Base-by-base conservation (phyloP, 2,329 filamentous ascomycete species). In the Hymenoscyphus scutula region DNA sequence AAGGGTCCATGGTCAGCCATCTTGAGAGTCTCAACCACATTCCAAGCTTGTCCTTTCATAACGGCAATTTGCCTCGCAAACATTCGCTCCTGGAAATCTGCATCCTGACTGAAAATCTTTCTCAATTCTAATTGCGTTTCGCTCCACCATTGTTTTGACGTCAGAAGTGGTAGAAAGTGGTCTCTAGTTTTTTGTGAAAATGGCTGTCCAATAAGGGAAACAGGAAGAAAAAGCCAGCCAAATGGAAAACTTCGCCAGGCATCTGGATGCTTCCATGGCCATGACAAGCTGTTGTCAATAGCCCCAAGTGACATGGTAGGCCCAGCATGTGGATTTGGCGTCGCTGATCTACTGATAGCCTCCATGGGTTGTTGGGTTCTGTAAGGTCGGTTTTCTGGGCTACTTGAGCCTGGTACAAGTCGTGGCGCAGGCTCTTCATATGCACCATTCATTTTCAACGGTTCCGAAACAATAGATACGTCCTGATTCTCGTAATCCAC, bases 1-100 rank as follows among this genome's bases (percentile, higher is more conserved):
- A 99, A 80, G 0, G 95, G 95, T 0, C 95, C 95, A 73, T 98
- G 94, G 72, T 98, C 95, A 0, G 86, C 82, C 19, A 90, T 90
- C 76, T 99, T 99, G 65, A 99, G 82, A 0, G 95, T 97, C 78
- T 99, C 95, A 4, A 99, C 95, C 0, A 99, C 95, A 74, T 99
- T 99, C 92, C 95, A 99, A 0, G 95, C 95, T 74, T 99, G 95
- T 11, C 95, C 95, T 77, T 99, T 99, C 92, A 99, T 97, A 63
- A 99, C 95, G 0, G 95, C 94, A 65, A 99, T 96, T 74, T 99
- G 95, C 68, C 91, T 88, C n/a, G 92, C 92, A 77, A 97, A 99
- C 95, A 99, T 99, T 77, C 91, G 89, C 78, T 99, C 95, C 75
- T 98, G 92, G 76, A 99, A 99, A 77, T 99, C 95, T 2, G 89